These are phyloP conservation scores for Apium graveolens DNA, from an alignment of 129 eudicot genomes.

Conservation along the genomic window DNA sequence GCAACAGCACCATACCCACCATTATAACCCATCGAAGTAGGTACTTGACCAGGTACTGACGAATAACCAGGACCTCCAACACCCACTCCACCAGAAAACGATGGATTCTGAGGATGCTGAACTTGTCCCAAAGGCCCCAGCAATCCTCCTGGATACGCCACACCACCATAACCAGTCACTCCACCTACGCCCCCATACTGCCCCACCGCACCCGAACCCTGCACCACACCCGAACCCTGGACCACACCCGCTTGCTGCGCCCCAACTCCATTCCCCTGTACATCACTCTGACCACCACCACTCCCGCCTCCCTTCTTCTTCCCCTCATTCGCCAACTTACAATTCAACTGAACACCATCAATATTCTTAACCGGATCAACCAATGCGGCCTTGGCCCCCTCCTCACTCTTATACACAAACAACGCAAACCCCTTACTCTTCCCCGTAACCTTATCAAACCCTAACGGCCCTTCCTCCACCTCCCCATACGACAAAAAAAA, in stretches of 20 bases:
- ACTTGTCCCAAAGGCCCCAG: conserved; percentile 10
- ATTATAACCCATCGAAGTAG: conserved; percentile 22
- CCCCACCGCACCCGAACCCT: conserved; percentile 23
- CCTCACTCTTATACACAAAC: conserved; percentile 56
- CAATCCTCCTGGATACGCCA: conserved; percentile 32
- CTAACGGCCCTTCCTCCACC: conserved; percentile 61
- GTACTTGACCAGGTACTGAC: conserved; percentile 23
- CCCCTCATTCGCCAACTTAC: conserved; percentile 45
- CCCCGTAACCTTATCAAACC: conserved; percentile 60
- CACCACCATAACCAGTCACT: conserved; percentile 42
- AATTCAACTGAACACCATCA: conserved; percentile 42
- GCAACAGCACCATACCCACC: conserved; percentile 30
- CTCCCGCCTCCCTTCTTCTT: conserved; percentile 22
- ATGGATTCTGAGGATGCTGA: conserved; percentile 18
- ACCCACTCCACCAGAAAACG: not conserved
- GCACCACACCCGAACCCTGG: conserved; percentile 12
- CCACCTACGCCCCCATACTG: conserved; percentile 28
- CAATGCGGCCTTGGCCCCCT: conserved; percentile 46
- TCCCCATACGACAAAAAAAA: conserved; percentile 55
- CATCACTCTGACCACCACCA: conserved; percentile 4
- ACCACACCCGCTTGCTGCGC: not conserved
- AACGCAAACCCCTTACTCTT: conserved; percentile 55
- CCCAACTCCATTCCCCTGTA: conserved; percentile 14
- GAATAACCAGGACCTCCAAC: conserved; percentile 20
- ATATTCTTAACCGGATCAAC: conserved; percentile 45